Percentiles rank a stretch among this genome's conserved stretches.
These are phyloP conservation scores for Trichoderma asperellum DNA, from an alignment of 2,329 filamentous ascomycete species.

Conservation along the genomic window DNA sequence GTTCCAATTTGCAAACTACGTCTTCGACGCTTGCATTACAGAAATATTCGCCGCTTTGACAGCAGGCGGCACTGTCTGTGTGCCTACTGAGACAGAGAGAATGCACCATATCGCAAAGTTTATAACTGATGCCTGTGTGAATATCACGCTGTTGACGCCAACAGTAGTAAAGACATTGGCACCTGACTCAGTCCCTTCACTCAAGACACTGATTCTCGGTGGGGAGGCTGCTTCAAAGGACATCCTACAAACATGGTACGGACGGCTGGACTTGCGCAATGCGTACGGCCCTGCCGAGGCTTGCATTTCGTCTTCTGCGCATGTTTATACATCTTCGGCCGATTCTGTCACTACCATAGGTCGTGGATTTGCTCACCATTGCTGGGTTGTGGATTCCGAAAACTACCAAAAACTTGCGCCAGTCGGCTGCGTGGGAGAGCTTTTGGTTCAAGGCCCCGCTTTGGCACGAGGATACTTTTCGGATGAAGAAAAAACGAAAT, in stretches of 20 bases:
- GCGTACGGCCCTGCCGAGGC: conserved; percentile 33
- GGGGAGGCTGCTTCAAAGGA: conserved; percentile 41
- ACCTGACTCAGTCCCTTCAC: conserved; percentile 12
- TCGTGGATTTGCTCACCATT: conserved; percentile 26
- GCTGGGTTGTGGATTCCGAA: conserved; percentile 32
- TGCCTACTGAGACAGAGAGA: conserved; percentile 15
- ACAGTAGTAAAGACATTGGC: conserved; percentile 21
- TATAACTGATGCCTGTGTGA: conserved; percentile 18
- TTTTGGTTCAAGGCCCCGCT: conserved; percentile 33
- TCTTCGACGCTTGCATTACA: conserved; percentile 21
- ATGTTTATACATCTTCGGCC: background rate
- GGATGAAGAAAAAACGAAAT: conserved; percentile 31
- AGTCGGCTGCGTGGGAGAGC: conserved; percentile 34
- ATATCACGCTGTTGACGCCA: conserved; percentile 29
- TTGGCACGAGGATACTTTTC: conserved; percentile 34
- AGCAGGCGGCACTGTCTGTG: conserved; percentile 5
- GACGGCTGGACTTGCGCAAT: conserved; percentile 23
- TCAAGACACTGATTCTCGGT: conserved; percentile 28
- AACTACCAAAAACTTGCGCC: conserved; percentile 32
- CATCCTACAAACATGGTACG: conserved; percentile 30
- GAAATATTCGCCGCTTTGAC: conserved; percentile 19
- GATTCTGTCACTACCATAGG: conserved; percentile 6
- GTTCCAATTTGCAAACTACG: conserved; percentile 30
- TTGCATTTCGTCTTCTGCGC: conserved; percentile 9
- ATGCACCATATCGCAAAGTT: conserved; percentile 1